Base-by-base conservation (phyloP, 1,284 basidiomycete genomes). In the Papiliotrema flavescens region DNA sequence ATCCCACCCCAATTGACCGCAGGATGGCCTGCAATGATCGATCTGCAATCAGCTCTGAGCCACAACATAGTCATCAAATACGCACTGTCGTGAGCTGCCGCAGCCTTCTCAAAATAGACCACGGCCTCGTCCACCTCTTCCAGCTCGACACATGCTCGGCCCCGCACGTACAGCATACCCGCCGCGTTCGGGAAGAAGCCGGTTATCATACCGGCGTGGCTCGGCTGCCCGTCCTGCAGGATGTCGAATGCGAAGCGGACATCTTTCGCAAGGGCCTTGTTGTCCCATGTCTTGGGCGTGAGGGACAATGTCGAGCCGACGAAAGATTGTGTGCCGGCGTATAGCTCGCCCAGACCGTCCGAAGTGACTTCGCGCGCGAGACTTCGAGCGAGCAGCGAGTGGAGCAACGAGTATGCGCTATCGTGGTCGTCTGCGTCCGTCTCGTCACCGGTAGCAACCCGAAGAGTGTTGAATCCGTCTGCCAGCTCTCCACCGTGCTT, bases 71-170 rank as follows among this genome's bases (percentile, higher is more conserved):
- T 13, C 20, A 6, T 17, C 6, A n/a, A 24, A 43, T 5, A 8
- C 76, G 84, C 74, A 69, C 93, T 91, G 87, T 61, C 90, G 86
- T 60, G 81, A 63, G 2, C 67, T 32, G 28, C 85, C 14, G 86
- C 85, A n/a, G 92, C 78, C 60, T 84, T 84, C 71, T 91, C 85
- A 58, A 97, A 79, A 35, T 84, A 72, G 45, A 76, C 76, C 0
- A 84, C 82, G 1, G 89, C 88, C 63, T 90, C 88, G 53, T 90
- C 89, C 15, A 83, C 78, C 19, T 85, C 80, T 2, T 87, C 86
- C n/a, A 84, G 75, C 56, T 84, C 82, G 44, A 93, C 74, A 77
- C 81, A 83, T 14, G 90, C 79, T 60, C 85, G 79, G 2, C 85
- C 87, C 47, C 81, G 80, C 24, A 92, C 82, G 71, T 89, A 96